These are phyloP conservation scores for Melampsora allii-populina DNA, from an alignment of 1,284 basidiomycete genomes.

Conservation along the genomic window DNA sequence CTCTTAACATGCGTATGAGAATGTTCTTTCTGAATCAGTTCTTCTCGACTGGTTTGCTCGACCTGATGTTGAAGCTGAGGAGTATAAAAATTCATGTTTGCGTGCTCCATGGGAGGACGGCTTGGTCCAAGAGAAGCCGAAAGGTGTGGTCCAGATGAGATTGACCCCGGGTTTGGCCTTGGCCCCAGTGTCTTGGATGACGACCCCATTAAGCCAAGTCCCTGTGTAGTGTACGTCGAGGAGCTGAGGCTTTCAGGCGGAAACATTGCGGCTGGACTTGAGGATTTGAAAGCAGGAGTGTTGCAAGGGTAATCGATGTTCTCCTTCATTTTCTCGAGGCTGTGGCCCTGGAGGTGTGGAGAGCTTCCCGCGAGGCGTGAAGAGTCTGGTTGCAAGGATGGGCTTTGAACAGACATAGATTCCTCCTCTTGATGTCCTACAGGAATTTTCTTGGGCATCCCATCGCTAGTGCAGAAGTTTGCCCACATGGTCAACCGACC, in stretches of 20 bases:
- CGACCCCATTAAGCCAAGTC: slow-evolving; percentile 2
- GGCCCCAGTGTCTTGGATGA: slow-evolving; percentile 5
- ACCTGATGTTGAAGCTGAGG: too few relatives aligned
- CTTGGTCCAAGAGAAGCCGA: background rate
- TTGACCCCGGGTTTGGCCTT: background rate
- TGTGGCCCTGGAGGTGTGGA: background rate
- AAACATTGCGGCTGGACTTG: background rate
- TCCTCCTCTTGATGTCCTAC: background rate
- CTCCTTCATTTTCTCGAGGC: background rate
- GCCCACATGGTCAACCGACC: slow-evolving; percentile 6
- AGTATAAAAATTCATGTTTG: too few relatives aligned
- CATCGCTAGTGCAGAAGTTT: slow-evolving; percentile 1
- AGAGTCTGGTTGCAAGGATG: background rate
- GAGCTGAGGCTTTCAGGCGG: background rate
- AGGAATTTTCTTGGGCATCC: slow-evolving; percentile 1
- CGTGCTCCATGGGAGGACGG: too few relatives aligned
- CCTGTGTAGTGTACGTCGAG: background rate
- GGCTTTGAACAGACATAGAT: background rate
- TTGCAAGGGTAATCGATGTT: background rate
- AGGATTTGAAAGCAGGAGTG: background rate
- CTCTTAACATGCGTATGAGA: background rate
- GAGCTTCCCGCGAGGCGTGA: background rate
- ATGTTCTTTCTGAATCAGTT: background rate
- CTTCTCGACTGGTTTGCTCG: too few relatives aligned
- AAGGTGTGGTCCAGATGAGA: background rate